Conservation (phyloP, 345 rosid genomes). For the Rubroshorea leprosula region DNA sequence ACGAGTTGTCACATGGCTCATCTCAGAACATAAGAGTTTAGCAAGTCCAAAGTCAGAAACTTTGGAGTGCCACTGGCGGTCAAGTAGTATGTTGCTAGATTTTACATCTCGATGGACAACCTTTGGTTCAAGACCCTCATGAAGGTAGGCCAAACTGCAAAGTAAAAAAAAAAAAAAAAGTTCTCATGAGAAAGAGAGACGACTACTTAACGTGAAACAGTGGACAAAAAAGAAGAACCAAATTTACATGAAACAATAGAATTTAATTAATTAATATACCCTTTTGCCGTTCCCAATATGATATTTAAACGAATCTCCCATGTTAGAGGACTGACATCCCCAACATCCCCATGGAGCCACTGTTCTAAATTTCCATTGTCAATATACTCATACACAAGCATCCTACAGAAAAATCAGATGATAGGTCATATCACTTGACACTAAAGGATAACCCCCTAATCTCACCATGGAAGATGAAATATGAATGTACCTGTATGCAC, state of each 20-base stretch:
- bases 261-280: slow-evolving; percentile 32
- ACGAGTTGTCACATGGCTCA: slow-evolving; percentile 82
- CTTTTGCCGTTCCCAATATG: slow-evolving; percentile 88
- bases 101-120: slow-evolving; percentile 94
- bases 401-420: slow-evolving; percentile 42
- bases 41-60: slow-evolving; percentile 99
- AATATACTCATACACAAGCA: slow-evolving; percentile 91
- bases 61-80: slow-evolving; percentile 82
- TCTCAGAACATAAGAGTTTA: slow-evolving; percentile 77
- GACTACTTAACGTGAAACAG: not conserved
- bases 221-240: slow-evolving; percentile 4
- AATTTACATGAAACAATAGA: slow-evolving; percentile 1
- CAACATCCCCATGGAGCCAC: slow-evolving; percentile 96
- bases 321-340: slow-evolving; percentile 72
- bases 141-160: slow-evolving; percentile 88
- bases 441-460: not conserved
- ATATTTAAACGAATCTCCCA: slow-evolving; percentile 92
- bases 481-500: slow-evolving; percentile 68
- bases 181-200: not conserved
- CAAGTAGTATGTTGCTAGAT: slow-evolving; percentile 84
- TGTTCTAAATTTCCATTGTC: slow-evolving; percentile 94
- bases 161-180: not conserved
- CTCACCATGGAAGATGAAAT: not conserved
- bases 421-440: slow-evolving; percentile 3
- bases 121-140: slow-evolving; percentile 97